phyloP scores from a whole-genome alignment of 2,329 filamentous ascomycete species.

The Ceratocystiopsis sp. region DNA sequence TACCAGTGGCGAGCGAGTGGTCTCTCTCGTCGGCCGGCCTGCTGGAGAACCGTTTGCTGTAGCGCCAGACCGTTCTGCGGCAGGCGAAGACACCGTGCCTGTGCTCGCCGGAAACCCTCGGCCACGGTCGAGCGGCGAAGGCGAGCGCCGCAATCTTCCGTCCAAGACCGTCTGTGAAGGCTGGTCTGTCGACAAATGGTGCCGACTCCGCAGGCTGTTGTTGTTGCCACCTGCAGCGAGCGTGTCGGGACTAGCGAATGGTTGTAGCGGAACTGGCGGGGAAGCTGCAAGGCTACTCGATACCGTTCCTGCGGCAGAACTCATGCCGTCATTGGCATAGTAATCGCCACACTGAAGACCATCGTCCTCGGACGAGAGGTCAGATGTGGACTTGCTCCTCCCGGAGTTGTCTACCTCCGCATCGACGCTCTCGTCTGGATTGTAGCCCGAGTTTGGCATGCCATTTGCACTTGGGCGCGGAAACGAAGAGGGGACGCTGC shows the following conservation, averaged over 20 bases:
- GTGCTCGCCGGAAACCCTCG: slow-evolving; percentile 26
- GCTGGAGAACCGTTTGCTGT: no score
- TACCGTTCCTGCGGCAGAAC: slow-evolving; percentile 4
- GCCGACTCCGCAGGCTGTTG: slow-evolving; percentile 16
- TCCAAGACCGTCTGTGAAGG: slow-evolving; percentile 36
- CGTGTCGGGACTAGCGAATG: neutral
- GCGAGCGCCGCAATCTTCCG: slow-evolving; percentile 35
- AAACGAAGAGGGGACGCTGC: slow-evolving; percentile 20
- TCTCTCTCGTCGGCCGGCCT: slow-evolving; percentile 12
- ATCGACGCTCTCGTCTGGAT: slow-evolving; percentile 32
- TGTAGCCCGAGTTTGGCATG: slow-evolving; percentile 35
- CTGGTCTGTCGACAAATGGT: slow-evolving; percentile 31
- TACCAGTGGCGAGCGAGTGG: slow-evolving; percentile 8
- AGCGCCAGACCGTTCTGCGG: no score
- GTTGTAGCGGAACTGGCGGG: no score
- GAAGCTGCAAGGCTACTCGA: no score
- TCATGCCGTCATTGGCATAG: slow-evolving; percentile 18
- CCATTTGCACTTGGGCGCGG: slow-evolving; percentile 28
- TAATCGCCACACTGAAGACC: slow-evolving; percentile 22
- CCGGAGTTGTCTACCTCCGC: slow-evolving; percentile 27
- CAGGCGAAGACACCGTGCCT: slow-evolving; percentile 12
- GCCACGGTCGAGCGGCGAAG: slow-evolving; percentile 35
- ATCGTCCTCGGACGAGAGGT: slow-evolving; percentile 30
- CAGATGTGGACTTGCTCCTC: slow-evolving; percentile 19
- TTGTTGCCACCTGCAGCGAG: slow-evolving; percentile 11